Conservation (phyloP, 2,329 filamentous ascomycete species). For the Pyricularia sp. region DNA sequence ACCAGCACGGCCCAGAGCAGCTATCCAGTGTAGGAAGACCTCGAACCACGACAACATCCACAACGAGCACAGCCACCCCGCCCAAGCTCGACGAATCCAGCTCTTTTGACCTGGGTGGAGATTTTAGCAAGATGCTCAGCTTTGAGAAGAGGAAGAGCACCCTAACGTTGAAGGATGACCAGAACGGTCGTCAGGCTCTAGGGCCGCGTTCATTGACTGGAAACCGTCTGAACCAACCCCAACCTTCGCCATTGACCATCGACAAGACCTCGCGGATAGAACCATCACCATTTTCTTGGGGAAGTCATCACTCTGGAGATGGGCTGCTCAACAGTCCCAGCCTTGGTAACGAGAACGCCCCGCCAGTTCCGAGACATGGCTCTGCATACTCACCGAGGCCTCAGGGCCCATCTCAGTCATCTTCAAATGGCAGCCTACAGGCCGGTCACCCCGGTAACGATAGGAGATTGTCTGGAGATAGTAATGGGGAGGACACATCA, state of each 20-base stretch:
- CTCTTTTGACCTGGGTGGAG: slow-evolving; percentile 44
- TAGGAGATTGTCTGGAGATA: slow-evolving; percentile 19
- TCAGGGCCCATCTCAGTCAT: slow-evolving; percentile 20
- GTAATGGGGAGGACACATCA: slow-evolving; percentile 43
- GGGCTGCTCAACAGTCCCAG: slow-evolving; percentile 26
- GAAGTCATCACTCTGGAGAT: slow-evolving; percentile 41
- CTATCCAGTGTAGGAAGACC: slow-evolving; percentile 30
- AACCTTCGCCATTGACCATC: slow-evolving; percentile 38
- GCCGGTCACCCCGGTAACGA: slow-evolving; percentile 17
- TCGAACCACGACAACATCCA: slow-evolving; percentile 44
- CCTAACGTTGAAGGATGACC: slow-evolving; percentile 32
- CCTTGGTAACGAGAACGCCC: slow-evolving; percentile 23
- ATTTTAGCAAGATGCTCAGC: slow-evolving; percentile 48
- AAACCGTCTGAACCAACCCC: slow-evolving; percentile 32
- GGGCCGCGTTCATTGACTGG: slow-evolving; percentile 35
- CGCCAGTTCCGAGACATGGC: slow-evolving; percentile 30
- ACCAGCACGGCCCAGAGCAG: slow-evolving; percentile 26
- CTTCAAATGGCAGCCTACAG: slow-evolving; percentile 8
- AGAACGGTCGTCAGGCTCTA: slow-evolving; percentile 22
- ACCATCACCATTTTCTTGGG: slow-evolving; percentile 38
- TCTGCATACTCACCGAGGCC: slow-evolving; percentile 19
- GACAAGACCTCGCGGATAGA: slow-evolving; percentile 35
- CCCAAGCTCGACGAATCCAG: slow-evolving; percentile 37
- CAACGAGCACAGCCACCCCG: slow-evolving; percentile 42
- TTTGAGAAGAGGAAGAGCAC: slow-evolving; percentile 46